Evolutionary conservation across 2,329 filamentous ascomycete species (phyloP).

Genomic region (Corniculantispora saksenae): DNA sequence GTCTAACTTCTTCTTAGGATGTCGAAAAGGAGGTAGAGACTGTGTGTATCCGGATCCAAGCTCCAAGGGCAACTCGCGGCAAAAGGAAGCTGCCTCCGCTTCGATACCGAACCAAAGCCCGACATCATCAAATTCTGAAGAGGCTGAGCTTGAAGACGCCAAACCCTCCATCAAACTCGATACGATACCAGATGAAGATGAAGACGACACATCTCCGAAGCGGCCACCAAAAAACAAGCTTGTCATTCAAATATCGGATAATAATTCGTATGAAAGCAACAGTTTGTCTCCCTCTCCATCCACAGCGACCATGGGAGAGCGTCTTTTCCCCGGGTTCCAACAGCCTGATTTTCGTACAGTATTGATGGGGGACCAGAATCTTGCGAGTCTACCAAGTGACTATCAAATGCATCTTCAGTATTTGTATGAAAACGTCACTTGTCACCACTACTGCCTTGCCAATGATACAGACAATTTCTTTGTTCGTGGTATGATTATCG

Average conservation of each 20-base stretch:
- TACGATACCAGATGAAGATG: slow-evolving; percentile 58
- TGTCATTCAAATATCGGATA: slow-evolving; percentile 54
- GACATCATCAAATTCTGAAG: slow-evolving; percentile 54
- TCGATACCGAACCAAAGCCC: slow-evolving; percentile 45
- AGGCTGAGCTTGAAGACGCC: slow-evolving; percentile 38
- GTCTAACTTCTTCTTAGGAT: slow-evolving; percentile 57
- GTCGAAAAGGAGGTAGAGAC: slow-evolving; percentile 86
- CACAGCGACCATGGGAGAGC: slow-evolving; percentile 30
- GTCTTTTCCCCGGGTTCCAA: slow-evolving; percentile 10
- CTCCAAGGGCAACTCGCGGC: slow-evolving; percentile 39
- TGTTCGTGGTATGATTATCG: slow-evolving; percentile 66
- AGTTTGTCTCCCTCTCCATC: slow-evolving; percentile 56
- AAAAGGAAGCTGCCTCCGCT: slow-evolving; percentile 41
- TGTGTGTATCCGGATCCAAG: slow-evolving; percentile 82
- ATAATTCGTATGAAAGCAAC: slow-evolving; percentile 53
- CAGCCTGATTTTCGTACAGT: slow-evolving; percentile 27
- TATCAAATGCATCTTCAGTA: slow-evolving; percentile 78
- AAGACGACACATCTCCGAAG: slow-evolving; percentile 30
- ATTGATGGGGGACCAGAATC: slow-evolving; percentile 40
- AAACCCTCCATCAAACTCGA: slow-evolving; percentile 44
- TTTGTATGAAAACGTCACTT: slow-evolving; percentile 73
- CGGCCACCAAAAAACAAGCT: slow-evolving; percentile 33
- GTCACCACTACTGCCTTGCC: slow-evolving; percentile 81
- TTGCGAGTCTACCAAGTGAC: slow-evolving; percentile 65
- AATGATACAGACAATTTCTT: slow-evolving; percentile 74